Percentiles rank a stretch among this genome's conserved stretches.
Evolutionary conservation across 2,329 filamentous ascomycete species (phyloP).

Genomic region (Exserohilum rostratum): DNA sequence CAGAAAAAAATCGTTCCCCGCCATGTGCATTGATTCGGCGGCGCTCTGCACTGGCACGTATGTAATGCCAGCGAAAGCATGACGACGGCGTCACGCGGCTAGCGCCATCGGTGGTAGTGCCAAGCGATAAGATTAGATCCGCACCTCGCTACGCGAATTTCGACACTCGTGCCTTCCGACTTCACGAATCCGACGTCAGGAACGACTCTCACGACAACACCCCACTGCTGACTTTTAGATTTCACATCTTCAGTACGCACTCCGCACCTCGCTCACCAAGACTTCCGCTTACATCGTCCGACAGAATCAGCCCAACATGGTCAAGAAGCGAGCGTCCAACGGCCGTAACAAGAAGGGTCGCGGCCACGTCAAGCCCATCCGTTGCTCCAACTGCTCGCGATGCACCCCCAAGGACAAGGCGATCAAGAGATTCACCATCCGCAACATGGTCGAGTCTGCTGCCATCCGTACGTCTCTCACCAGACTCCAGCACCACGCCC

Average conservation of each 20-base stretch:
- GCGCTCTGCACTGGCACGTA: not conserved
- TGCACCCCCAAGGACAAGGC: constrained; percentile 99
- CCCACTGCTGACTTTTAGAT: constrained; percentile 46
- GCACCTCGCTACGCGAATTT: constrained; percentile 34
- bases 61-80: not conserved
- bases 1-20: not conserved
- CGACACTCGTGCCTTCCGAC: constrained; percentile 24
- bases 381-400: constrained; percentile 82
- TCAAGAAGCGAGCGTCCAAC: constrained; percentile 79
- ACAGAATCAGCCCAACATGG: constrained; percentile 66
- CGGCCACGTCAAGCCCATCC: constrained; percentile 99
- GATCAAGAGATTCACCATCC: constrained; percentile 99
- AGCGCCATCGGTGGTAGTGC: constrained; percentile 14
- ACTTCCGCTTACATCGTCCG: constrained; percentile 25
- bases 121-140: constrained; percentile 43
- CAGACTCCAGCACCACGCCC: constrained; percentile 5
- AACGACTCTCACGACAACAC: constrained; percentile 41
- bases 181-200: constrained; percentile 21
- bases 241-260: constrained; percentile 44
- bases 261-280: constrained; percentile 6
- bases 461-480: constrained; percentile 84
- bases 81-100: not conserved
- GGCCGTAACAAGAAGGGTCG: constrained; percentile 99
- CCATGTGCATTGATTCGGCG: not conserved
- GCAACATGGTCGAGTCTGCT: constrained; percentile 99